Conservation (phyloP, 306 rosid genomes). For the Inga leiocalycina region DNA sequence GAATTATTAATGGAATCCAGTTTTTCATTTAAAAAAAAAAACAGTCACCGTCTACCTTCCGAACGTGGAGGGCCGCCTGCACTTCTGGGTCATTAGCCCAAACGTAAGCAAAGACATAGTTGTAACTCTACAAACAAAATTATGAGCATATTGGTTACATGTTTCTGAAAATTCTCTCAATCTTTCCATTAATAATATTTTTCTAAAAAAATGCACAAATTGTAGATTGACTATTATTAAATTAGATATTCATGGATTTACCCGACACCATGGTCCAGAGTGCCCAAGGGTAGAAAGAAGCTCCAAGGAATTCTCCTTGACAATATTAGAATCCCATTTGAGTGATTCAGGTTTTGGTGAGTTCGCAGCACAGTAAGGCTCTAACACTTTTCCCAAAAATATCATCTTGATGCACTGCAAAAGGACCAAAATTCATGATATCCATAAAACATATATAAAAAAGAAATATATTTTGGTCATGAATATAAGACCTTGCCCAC, state of each 20-base stretch:
- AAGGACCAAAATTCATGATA: neutral
- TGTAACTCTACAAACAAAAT: neutral
- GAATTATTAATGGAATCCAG: too few species aligned
- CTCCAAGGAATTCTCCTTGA: neutral
- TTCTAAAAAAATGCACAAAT: too few species aligned
- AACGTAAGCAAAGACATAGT: conserved; percentile 16
- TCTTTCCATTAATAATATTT: neutral
- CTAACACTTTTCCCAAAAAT: neutral
- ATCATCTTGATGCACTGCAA: conserved; percentile 22
- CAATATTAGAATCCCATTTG: neutral
- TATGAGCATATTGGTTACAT: neutral
- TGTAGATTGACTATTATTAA: neutral
- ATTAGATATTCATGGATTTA: neutral
- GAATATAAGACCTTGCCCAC: too few species aligned
- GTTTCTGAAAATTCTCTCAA: neutral
- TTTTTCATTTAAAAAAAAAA: too few species aligned
- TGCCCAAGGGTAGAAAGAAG: neutral
- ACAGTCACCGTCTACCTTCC: conserved; percentile 19
- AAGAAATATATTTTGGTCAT: too few species aligned
- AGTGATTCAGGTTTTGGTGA: conserved; percentile 2
- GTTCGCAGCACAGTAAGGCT: neutral
- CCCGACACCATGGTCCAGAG: neutral
- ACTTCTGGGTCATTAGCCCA: conserved; percentile 36
- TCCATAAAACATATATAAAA: neutral
- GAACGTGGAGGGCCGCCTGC: conserved; percentile 24